phyloP scores from a whole-genome alignment of 2,329 filamentous ascomycete species.

The Septoria linicola region DNA sequence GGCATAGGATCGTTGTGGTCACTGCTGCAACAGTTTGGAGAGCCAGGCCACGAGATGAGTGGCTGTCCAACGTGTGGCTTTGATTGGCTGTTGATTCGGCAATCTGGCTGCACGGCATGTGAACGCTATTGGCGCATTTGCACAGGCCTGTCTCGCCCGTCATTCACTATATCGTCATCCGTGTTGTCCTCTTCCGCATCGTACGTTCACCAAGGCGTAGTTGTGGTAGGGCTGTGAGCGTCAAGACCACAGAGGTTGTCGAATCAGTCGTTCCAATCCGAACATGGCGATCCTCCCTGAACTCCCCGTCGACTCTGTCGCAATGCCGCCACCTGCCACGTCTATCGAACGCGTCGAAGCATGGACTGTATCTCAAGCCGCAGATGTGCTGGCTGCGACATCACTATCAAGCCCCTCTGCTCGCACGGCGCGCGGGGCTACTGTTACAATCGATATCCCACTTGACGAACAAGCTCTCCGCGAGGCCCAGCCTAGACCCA shows the following conservation, averaged over 20 bases:
- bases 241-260: background rate
- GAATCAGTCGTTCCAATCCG: background rate
- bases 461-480: slow-evolving; percentile 59
- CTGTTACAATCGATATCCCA: slow-evolving; percentile 69
- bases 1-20: too few relatives aligned
- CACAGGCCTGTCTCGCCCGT: background rate
- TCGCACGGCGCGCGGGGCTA: slow-evolving; percentile 50
- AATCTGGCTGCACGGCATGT: slow-evolving; percentile 7
- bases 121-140: slow-evolving; percentile 8
- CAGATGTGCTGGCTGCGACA: slow-evolving; percentile 44
- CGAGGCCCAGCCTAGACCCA: slow-evolving; percentile 29
- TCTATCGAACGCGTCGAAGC: slow-evolving; percentile 43
- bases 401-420: slow-evolving; percentile 39
- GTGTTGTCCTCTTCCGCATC: background rate
- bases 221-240: too few relatives aligned
- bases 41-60: background rate
- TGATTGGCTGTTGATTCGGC: slow-evolving; percentile 8
- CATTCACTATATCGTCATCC: background rate
- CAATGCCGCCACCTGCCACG: slow-evolving; percentile 20
- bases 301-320: slow-evolving; percentile 4
- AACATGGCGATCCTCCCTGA: slow-evolving; percentile 27
- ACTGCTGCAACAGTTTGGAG: too few relatives aligned
- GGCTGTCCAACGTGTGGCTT: background rate
- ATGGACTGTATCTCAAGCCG: slow-evolving; percentile 49
- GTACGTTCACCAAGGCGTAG: background rate